phyloP scores from a whole-genome alignment of 805 yeast genomes.

The Yamadazyma tumulicola region DNA sequence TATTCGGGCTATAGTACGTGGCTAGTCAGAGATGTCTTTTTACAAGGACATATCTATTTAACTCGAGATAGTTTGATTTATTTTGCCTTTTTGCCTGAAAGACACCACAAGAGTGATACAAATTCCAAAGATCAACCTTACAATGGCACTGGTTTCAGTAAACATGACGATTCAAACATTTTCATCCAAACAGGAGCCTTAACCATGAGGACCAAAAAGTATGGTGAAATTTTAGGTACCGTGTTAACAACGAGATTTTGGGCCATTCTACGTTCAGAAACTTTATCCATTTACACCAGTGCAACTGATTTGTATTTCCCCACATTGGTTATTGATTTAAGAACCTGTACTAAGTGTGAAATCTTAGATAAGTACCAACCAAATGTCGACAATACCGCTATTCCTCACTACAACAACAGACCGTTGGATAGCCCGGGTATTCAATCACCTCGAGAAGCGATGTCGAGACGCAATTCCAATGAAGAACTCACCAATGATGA shows the following conservation, averaged over 20 bases:
- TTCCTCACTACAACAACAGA: not conserved
- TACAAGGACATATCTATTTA: constrained; percentile 82
- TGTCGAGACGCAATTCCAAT: constrained; percentile 10
- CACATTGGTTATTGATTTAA: constrained; percentile 65
- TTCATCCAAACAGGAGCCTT: constrained; percentile 34
- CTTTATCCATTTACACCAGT: constrained; percentile 63
- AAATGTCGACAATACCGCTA: constrained; percentile 16
- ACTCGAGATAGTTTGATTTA: constrained; percentile 65
- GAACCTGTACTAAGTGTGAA: constrained; percentile 60
- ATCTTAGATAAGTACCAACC: constrained; percentile 31
- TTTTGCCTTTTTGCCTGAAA: constrained; percentile 69
- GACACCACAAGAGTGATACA: not conserved
- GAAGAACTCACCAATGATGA: constrained; percentile 19
- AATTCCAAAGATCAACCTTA: not conserved
- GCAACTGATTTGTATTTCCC: constrained; percentile 89
- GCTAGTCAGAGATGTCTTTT: constrained; percentile 75
- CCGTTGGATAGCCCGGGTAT: constrained; percentile 8
- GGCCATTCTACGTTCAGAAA: constrained; percentile 71
- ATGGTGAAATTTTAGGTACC: constrained; percentile 34
- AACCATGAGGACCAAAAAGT: constrained; percentile 36
- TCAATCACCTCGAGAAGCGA: constrained; percentile 9
- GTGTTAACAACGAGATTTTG: constrained; percentile 57
- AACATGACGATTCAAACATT: constrained; percentile 22
- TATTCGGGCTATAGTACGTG: constrained; percentile 69
- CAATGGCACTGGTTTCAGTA: constrained; percentile 4